phyloP scores from a whole-genome alignment of 768 basidiomycete genomes.

The Mrakia frigida region DNA sequence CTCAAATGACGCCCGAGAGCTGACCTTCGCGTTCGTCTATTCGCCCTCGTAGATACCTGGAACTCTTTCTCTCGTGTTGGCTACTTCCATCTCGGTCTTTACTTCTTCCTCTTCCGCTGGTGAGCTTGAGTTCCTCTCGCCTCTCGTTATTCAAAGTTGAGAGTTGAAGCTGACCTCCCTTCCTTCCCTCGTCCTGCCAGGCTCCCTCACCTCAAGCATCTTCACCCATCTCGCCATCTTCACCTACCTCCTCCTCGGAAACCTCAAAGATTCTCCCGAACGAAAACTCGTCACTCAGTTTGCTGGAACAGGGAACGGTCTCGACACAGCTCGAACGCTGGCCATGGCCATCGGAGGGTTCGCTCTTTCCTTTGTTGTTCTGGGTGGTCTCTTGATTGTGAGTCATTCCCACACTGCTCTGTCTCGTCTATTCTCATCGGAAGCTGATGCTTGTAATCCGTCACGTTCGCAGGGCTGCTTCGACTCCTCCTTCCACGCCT shows the following conservation, averaged over 20 bases:
- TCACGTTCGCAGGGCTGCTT: slow-evolving; percentile 6
- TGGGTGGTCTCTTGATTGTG: background rate
- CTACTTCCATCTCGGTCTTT: background rate
- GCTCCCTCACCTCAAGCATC: background rate
- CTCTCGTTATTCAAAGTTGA: background rate
- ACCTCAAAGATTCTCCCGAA: slow-evolving; percentile 11
- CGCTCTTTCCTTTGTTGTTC: background rate
- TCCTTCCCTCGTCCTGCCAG: background rate
- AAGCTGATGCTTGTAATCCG: too few relatives aligned
- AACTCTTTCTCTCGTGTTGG: background rate
- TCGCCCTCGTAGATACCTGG: background rate
- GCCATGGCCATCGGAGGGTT: slow-evolving; percentile 5
- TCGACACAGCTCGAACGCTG: slow-evolving; percentile 1
- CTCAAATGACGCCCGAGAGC: background rate
- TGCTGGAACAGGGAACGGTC: background rate
- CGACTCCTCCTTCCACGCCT: background rate
- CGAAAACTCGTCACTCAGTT: slow-evolving; percentile 11
- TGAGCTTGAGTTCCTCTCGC: background rate
- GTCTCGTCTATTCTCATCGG: too few relatives aligned
- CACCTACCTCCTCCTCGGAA: background rate
- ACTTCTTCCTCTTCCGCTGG: background rate
- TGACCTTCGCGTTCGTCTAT: background rate
- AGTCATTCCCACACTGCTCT: too few relatives aligned
- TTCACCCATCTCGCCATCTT: slow-evolving; percentile 1
- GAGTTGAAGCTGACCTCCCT: background rate